Evolutionary conservation across 1,139 yeast species (phyloP).

Genomic region (Eremothecium sinecaudum): DNA sequence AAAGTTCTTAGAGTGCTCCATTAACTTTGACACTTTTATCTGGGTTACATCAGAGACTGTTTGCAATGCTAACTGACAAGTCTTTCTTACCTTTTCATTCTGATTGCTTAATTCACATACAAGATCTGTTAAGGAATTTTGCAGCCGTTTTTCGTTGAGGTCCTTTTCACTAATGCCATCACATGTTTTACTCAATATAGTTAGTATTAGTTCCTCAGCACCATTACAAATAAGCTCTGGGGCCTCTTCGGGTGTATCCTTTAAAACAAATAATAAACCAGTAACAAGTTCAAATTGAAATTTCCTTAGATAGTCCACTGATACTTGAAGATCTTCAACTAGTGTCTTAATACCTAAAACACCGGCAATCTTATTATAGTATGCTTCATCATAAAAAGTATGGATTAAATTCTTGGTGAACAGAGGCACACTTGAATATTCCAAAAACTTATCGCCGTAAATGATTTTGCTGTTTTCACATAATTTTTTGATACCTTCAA

Average conservation of each 20-base stretch:
- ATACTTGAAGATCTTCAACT: slow-evolving; percentile 57
- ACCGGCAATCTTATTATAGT: slow-evolving; percentile 82
- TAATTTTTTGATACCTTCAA: slow-evolving; percentile 53
- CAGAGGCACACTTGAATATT: slow-evolving; percentile 65
- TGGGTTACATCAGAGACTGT: slow-evolving; percentile 61
- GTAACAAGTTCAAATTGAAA: slow-evolving; percentile 80
- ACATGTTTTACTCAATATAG: slow-evolving; percentile 37
- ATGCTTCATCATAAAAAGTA: slow-evolving; percentile 82
- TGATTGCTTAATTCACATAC: slow-evolving; percentile 92
- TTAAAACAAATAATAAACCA: slow-evolving; percentile 77
- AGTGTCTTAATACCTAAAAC: slow-evolving; percentile 71
- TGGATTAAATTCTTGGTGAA: slow-evolving; percentile 80
- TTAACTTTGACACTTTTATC: slow-evolving; percentile 61
- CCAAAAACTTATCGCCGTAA: slow-evolving; percentile 63
- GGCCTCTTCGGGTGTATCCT: slow-evolving; percentile 85
- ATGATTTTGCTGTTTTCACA: slow-evolving; percentile 53
- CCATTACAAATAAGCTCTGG: slow-evolving; percentile 67
- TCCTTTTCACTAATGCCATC: slow-evolving; percentile 41
- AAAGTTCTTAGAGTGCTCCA: slow-evolving; percentile 74
- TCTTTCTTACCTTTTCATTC: slow-evolving; percentile 68
- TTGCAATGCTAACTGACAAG: slow-evolving; percentile 64
- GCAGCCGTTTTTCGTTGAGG: slow-evolving; percentile 59
- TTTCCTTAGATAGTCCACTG: slow-evolving; percentile 61
- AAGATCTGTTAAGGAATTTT: slow-evolving; percentile 73
- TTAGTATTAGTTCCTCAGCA: slow-evolving; percentile 59